These are phyloP conservation scores for Oldenlandia corymbosa DNA, from an alignment of 257 asterid species.

Conservation along the genomic window DNA sequence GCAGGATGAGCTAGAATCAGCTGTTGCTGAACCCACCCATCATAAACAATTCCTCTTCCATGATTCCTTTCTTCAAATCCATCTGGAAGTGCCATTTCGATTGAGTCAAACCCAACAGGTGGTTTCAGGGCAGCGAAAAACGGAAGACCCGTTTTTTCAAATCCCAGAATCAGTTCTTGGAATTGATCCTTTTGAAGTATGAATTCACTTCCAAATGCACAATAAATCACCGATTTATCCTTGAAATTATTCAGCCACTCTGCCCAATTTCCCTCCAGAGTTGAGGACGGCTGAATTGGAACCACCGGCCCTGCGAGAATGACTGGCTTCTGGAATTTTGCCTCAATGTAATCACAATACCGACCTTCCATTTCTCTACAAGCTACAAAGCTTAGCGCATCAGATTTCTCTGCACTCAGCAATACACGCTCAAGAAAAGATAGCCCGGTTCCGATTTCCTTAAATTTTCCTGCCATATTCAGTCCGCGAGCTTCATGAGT, in stretches of 20 bases:
- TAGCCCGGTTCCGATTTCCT: neutral
- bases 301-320: constrained; percentile 9
- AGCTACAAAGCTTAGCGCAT: constrained; percentile 5
- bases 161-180: constrained; percentile 27
- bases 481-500: constrained; percentile 11
- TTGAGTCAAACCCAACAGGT: constrained; percentile 19
- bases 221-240: neutral
- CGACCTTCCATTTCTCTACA: constrained; percentile 10
- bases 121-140: constrained; percentile 28
- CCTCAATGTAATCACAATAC: constrained; percentile 1
- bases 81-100: constrained; percentile 27
- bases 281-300: constrained; percentile 12
- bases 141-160: constrained; percentile 30
- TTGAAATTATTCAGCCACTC: constrained; percentile 1
- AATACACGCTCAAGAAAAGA: constrained; percentile 4
- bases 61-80: constrained; percentile 17
- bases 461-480: neutral
- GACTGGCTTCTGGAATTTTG: constrained; percentile 5
- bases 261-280: constrained; percentile 1
- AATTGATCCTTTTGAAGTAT: constrained; percentile 26
- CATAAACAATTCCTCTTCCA: constrained; percentile 24
- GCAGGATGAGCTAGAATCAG: constrained; percentile 25
- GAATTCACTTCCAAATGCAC: constrained; percentile 25
- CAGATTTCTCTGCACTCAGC: neutral
- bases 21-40: constrained; percentile 35